These are phyloP conservation scores for Backusella luteola DNA, from an alignment of 192 early-diverging fungal species.

Conservation along the genomic window DNA sequence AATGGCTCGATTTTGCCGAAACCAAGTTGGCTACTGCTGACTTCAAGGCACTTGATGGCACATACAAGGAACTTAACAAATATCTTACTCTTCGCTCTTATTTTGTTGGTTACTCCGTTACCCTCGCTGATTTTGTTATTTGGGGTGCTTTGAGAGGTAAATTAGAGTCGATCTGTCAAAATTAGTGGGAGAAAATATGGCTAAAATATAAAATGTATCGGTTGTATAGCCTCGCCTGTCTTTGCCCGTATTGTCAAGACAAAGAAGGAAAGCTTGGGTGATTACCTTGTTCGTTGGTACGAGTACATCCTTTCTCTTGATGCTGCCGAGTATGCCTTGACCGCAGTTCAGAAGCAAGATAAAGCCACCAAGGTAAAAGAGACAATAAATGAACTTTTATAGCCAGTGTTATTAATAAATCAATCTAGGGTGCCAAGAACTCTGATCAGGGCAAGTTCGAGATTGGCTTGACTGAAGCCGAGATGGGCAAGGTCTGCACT, in stretches of 20 bases:
- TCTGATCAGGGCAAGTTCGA: conserved; percentile 93
- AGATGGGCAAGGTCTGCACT: conserved; percentile 89
- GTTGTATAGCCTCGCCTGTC: conserved; percentile 58
- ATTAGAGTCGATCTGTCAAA: background rate
- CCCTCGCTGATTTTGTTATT: conserved; percentile 79
- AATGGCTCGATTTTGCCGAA: conserved; percentile 74
- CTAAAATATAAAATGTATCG: background rate
- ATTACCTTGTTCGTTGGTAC: conserved; percentile 82
- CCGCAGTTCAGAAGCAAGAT: conserved; percentile 44
- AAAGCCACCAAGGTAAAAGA: conserved; percentile 45
- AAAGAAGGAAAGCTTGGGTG: conserved; percentile 61
- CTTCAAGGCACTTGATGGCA: conserved; percentile 69
- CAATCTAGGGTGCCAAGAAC: conserved; percentile 34
- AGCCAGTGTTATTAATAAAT: background rate
- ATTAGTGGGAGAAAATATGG: background rate
- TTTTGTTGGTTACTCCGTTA: conserved; percentile 71
- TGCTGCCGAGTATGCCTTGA: conserved; percentile 49
- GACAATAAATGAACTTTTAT: background rate
- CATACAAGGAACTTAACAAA: conserved; percentile 73
- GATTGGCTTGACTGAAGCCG: conserved; percentile 78
- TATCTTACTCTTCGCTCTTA: conserved; percentile 82
- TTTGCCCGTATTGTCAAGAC: conserved; percentile 82
- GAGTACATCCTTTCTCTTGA: conserved; percentile 62
- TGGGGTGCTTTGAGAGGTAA: conserved; percentile 85
- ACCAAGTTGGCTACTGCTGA: conserved; percentile 58